Evolutionary conservation across 163 green algal species (phyloP), one percentile per base, ranked within the genome.

Genomic region (Chlamydomonas reinhardtii): DNA sequence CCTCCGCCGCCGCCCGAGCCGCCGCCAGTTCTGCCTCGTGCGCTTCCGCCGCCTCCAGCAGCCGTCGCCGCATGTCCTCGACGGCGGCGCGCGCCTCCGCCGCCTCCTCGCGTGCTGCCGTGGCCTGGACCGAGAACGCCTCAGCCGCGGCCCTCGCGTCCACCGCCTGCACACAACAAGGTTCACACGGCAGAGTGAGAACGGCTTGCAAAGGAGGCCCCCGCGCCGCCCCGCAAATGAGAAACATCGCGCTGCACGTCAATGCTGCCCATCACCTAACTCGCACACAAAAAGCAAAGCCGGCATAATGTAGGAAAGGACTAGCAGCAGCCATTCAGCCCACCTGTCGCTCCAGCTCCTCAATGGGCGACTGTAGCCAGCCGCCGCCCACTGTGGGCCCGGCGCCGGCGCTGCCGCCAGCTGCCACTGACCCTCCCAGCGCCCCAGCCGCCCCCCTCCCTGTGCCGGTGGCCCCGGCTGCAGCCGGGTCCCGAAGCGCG

Each of bases 11-110:
- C 31, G 6, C 37, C 35, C 70, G 54, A 0, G 56, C 56, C 17
- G 69, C 71, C 56, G 54, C 80, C 34, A 79, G 11, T 35, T 79
- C 70, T 16, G 27, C 54, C 35, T 71, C 70, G 17, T 74, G 66
- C 20, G 54, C 80, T 70, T 66, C 70, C 70, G 34, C 35, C 69
- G 65, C 54, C 56, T 56, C 54, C 69, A 48, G 24, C 48, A 78
- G 34, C 79, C 71, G 68, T 27, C 34, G 37, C 25, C 52, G 48
- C 34, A 78, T 17, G 12, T 9, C 31, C 34, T 62, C 54, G 32
- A 24, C 20, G 19, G 59, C 59, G 20, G 59, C 59, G 2, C 59
- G 59, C 59, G 34, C 43, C 48, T 61, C 43, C 27, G 34, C 79
- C 52, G 79, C 79, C 34, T 43, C 29, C 64, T 35, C 31, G 31